A percentile compares a stretch with the other conserved stretches of the same genome.
phyloP scores from a whole-genome alignment of 1,284 basidiomycete genomes.

The Uromyces viciae-fabae region DNA sequence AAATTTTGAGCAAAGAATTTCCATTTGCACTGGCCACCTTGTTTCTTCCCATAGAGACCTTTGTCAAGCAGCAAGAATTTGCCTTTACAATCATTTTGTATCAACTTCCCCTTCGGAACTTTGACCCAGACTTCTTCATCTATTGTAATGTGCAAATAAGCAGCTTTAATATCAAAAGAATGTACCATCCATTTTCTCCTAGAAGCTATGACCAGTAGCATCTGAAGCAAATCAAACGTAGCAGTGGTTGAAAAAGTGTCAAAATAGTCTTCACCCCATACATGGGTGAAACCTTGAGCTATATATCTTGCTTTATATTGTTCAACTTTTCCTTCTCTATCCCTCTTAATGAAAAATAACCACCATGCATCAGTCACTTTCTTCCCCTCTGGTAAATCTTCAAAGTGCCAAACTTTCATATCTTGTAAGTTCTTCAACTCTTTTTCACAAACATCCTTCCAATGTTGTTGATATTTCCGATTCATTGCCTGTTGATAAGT shows the following conservation, averaged over 20 bases:
- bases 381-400: background rate
- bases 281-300: background rate
- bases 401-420: background rate
- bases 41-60: constrained; percentile 1
- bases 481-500: background rate
- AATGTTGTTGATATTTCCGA: background rate
- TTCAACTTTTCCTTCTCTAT: background rate
- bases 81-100: background rate
- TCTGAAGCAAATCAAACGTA: background rate
- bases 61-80: background rate
- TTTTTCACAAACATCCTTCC: background rate
- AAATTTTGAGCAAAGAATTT: background rate
- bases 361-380: background rate
- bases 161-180: background rate
- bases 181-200: background rate
- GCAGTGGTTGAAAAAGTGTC: background rate
- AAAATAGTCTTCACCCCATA: background rate
- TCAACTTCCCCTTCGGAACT: background rate
- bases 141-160: background rate
- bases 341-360: background rate
- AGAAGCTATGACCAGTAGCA: background rate
- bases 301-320: background rate
- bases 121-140: background rate
- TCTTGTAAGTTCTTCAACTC: background rate
- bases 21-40: constrained; percentile 2